Evolutionary conservation across 768 basidiomycete genomes (phyloP).

Genomic region (Leucosporidium yakuticum): DNA sequence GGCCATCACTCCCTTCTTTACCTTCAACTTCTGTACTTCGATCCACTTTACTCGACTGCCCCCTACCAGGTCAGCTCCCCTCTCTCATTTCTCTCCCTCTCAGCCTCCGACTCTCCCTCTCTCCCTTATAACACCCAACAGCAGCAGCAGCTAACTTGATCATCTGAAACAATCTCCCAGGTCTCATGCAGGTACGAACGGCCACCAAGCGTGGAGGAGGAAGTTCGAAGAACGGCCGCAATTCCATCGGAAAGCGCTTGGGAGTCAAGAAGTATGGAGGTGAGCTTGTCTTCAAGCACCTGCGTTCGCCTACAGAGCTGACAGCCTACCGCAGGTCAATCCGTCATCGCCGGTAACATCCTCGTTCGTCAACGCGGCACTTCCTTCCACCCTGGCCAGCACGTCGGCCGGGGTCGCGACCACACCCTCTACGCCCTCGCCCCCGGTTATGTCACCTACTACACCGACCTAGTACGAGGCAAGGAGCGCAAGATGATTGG

Average conservation of each 20-base stretch:
- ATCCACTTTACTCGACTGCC: constrained; percentile 19
- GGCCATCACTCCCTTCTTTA: constrained; percentile 15
- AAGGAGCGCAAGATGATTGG: constrained; percentile 71
- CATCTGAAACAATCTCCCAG: too few species aligned
- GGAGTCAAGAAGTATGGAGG: constrained; percentile 97
- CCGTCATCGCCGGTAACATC: constrained; percentile 89
- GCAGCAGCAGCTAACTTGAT: too few species aligned
- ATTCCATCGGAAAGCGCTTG: constrained; percentile 84
- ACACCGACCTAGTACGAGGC: constrained; percentile 59
- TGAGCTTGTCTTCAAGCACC: constrained; percentile 41
- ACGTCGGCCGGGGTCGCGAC: constrained; percentile 89
- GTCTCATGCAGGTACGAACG: constrained; percentile 60
- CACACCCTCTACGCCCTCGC: constrained; percentile 87
- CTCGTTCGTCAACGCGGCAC: constrained; percentile 91
- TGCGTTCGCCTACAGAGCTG: background rate
- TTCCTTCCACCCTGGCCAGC: constrained; percentile 85
- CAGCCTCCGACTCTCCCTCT: background rate
- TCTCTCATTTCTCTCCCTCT: background rate
- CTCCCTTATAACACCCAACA: too few species aligned
- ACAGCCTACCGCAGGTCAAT: constrained; percentile 59
- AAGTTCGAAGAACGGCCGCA: constrained; percentile 83
- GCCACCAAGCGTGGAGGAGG: constrained; percentile 97
- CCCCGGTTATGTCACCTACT: constrained; percentile 91
- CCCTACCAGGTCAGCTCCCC: constrained; percentile 8
- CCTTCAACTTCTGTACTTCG: constrained; percentile 23